These are phyloP conservation scores for Sporothrix pseudoabietina DNA, from an alignment of 2,329 filamentous ascomycete genomes.

Conservation along the genomic window DNA sequence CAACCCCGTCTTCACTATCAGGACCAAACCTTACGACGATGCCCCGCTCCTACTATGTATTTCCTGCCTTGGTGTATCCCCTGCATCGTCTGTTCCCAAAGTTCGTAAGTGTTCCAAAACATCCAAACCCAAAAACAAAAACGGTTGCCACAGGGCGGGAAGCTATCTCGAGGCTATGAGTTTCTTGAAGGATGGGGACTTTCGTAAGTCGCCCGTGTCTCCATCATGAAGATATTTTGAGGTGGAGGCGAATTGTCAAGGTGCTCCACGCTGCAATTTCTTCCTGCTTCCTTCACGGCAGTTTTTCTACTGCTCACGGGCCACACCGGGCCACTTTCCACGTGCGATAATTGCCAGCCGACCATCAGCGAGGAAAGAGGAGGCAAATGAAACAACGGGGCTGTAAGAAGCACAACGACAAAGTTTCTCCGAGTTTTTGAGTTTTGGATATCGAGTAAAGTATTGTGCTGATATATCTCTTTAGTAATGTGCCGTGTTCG, in stretches of 20 bases:
- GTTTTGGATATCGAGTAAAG: not conserved
- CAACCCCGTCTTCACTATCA: not conserved
- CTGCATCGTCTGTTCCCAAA: not conserved
- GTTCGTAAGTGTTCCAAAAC: not conserved
- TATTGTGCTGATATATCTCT: not conserved
- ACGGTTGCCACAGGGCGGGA: not conserved
- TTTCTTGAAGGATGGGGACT: not conserved
- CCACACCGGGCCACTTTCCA: not conserved
- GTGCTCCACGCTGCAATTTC: not conserved
- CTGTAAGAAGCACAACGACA: not conserved
- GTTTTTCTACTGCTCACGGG: slow-evolving; percentile 5
- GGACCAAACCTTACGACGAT: not conserved
- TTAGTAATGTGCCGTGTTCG: not conserved
- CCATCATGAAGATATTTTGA: not conserved
- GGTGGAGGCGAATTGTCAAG: not conserved
- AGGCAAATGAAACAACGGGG: not conserved
- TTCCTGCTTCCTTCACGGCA: slow-evolving; percentile 1
- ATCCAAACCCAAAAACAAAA: no score
- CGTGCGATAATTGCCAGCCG: not conserved
- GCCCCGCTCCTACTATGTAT: not conserved
- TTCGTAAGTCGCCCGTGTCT: not conserved
- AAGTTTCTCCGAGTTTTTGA: not conserved
- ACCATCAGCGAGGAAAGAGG: not conserved
- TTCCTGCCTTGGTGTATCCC: not conserved
- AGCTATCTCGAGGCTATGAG: slow-evolving; percentile 17